These are phyloP conservation scores for Drechslera avenae DNA, from an alignment of 2,329 filamentous ascomycete genomes.

Conservation along the genomic window DNA sequence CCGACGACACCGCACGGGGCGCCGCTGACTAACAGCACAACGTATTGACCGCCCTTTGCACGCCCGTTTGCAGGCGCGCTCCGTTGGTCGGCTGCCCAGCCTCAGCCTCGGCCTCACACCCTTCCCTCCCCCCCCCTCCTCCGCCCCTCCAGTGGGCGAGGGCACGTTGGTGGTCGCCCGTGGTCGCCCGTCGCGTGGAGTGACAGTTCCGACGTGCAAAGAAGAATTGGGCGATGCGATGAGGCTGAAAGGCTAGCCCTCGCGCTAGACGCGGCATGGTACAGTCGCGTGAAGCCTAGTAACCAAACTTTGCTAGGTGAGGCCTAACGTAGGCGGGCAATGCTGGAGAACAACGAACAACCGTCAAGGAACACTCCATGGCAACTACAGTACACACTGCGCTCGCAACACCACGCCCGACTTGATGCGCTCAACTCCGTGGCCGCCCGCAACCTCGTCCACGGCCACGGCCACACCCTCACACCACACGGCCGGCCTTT, in stretches of 20 bases:
- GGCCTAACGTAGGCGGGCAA: slow-evolving; percentile 4
- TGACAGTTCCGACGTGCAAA: slow-evolving; percentile 22
- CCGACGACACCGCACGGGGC: slow-evolving; percentile 3
- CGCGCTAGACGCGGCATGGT: slow-evolving; percentile 35
- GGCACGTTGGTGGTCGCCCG: neutral
- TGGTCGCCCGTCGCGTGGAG: slow-evolving; percentile 11
- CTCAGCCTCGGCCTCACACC: slow-evolving; percentile 3
- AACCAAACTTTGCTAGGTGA: slow-evolving; percentile 28
- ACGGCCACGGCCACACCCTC: neutral
- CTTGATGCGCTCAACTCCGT: neutral
- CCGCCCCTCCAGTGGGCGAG: too few species aligned
- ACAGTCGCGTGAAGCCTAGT: slow-evolving; percentile 26
- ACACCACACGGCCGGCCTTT: slow-evolving; percentile 7
- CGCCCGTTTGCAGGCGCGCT: slow-evolving; percentile 6
- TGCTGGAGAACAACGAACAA: too few species aligned
- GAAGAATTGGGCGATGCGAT: slow-evolving; percentile 32
- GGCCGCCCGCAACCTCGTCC: neutral
- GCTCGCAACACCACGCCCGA: neutral
- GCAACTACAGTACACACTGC: neutral
- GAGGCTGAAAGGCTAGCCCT: slow-evolving; percentile 40
- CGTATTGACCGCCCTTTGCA: slow-evolving; percentile 18
- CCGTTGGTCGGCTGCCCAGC: slow-evolving; percentile 4
- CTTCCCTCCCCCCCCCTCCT: neutral
- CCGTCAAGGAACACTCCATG: neutral
- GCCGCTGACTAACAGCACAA: slow-evolving; percentile 27